Conservation (phyloP, 306 rosid species). For the Comarum palustre region DNA sequence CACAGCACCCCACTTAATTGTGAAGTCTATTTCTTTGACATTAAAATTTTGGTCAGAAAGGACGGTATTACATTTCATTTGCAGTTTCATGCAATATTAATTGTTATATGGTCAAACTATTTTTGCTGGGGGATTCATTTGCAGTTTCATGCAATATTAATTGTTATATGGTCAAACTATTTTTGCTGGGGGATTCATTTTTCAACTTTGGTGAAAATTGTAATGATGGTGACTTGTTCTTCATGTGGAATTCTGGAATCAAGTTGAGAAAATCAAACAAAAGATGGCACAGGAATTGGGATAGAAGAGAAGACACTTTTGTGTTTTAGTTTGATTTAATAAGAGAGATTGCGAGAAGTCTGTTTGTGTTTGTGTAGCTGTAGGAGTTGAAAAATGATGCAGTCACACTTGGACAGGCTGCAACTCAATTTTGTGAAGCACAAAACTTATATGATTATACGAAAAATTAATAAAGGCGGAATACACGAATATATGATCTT, state of each 20-base stretch:
- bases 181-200: not conserved
- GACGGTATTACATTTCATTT: not conserved
- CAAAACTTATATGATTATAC: too few species aligned
- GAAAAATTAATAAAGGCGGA: too few species aligned
- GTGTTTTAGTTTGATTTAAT: not conserved
- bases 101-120: not conserved
- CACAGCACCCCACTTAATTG: not conserved
- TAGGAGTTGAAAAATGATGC: not conserved
- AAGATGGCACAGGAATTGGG: not conserved
- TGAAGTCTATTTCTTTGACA: conserved; percentile 1
- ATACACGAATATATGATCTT: too few species aligned
- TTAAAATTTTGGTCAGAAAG: conserved; percentile 1
- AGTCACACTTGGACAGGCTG: not conserved
- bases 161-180: not conserved
- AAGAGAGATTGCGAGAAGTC: not conserved
- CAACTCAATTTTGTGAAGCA: not conserved
- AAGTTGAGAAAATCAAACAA: not conserved
- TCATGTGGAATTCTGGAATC: not conserved
- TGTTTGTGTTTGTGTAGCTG: not conserved
- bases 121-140: not conserved
- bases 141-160: not conserved
- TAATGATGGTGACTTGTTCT: not conserved
- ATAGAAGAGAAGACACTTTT: not conserved
- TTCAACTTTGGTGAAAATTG: not conserved
- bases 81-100: not conserved